phyloP scores from a whole-genome alignment of 345 rosid genomes.

The Adansonia digitata region DNA sequence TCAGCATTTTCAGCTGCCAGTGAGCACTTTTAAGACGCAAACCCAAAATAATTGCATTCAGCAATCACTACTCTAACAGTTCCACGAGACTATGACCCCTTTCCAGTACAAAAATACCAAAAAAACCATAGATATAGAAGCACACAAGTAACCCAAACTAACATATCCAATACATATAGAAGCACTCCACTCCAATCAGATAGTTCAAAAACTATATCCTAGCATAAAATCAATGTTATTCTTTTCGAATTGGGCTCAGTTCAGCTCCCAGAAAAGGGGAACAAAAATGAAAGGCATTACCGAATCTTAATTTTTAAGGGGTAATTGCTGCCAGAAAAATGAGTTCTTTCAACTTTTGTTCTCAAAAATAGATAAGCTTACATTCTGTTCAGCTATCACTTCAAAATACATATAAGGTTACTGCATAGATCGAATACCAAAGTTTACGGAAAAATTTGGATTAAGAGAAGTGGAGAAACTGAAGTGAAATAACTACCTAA shows the following conservation, averaged over 20 bases:
- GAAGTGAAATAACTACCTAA: neutral
- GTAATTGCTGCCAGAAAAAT: neutral
- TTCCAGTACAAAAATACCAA: neutral
- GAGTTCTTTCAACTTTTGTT: neutral
- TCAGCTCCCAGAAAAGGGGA: neutral
- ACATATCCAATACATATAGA: neutral
- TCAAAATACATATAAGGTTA: neutral
- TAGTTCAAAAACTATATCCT: neutral
- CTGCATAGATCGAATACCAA: neutral
- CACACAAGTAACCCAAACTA: neutral
- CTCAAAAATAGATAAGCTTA: neutral
- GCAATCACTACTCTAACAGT: neutral
- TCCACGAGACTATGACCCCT: neutral
- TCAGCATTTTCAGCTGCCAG: neutral
- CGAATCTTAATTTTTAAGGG: neutral
- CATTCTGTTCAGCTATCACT: neutral
- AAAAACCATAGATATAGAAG: neutral
- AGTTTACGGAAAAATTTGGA: neutral
- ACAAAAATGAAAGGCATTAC: neutral
- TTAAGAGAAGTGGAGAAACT: neutral
- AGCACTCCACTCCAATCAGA: neutral
- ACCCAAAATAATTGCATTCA: neutral
- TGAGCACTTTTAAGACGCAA: neutral
- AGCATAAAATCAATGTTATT: neutral
- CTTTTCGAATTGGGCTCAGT: neutral